Conservation (phyloP, 371 early-diverging fungal genomes). For the Paraphysoderma sedebokerense region DNA sequence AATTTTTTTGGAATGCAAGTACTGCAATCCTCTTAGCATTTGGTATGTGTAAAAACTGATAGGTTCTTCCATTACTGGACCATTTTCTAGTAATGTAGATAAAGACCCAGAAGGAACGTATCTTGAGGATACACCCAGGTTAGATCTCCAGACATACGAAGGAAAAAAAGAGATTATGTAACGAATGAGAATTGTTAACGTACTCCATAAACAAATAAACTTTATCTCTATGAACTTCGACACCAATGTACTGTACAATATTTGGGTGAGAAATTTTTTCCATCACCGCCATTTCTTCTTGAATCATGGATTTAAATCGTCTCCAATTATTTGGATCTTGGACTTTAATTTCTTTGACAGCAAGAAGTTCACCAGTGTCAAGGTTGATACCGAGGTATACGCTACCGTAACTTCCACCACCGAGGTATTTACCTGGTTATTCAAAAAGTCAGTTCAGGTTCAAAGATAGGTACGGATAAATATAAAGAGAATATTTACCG, state of each 20-base stretch:
- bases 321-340: slow-evolving; percentile 50
- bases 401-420: slow-evolving; percentile 75
- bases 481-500: too few relatives aligned
- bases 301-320: slow-evolving; percentile 50
- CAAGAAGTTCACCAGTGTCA: slow-evolving; percentile 74
- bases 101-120: too few relatives aligned
- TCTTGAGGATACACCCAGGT: too few relatives aligned
- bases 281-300: slow-evolving; percentile 83
- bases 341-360: slow-evolving; percentile 84
- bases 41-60: slow-evolving; percentile 63
- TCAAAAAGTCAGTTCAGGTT: too few relatives aligned
- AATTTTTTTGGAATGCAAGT: slow-evolving; percentile 69
- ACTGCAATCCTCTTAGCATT: slow-evolving; percentile 72
- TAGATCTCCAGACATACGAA: too few relatives aligned
- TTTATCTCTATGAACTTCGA: slow-evolving; percentile 80
- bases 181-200: slow-evolving; percentile 60
- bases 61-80: slow-evolving; percentile 53
- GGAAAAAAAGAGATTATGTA: too few relatives aligned
- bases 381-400: slow-evolving; percentile 70
- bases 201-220: slow-evolving; percentile 90
- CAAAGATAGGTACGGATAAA: too few relatives aligned
- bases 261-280: slow-evolving; percentile 63
- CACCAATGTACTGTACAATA: slow-evolving; percentile 72
- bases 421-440: slow-evolving; percentile 68
- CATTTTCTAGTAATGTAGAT: slow-evolving; percentile 52